Evolutionary conservation across 2,329 filamentous ascomycete species (phyloP).

Genomic region (Pseudocercospora vitis): DNA sequence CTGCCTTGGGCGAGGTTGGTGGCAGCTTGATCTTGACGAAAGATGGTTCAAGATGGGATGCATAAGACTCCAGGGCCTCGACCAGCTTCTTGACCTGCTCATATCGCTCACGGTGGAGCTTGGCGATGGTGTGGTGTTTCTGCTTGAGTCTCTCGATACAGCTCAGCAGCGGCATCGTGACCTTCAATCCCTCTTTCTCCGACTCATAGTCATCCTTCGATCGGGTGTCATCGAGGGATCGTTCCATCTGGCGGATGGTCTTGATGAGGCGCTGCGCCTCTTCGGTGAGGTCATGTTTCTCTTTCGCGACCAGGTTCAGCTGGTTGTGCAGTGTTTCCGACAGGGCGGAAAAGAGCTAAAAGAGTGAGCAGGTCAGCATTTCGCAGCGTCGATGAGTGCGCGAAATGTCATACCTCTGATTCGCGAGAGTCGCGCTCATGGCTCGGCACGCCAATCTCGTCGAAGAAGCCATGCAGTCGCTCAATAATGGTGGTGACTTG

Average conservation of each 20-base stretch:
- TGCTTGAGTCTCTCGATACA: constrained; percentile 82
- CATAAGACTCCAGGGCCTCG: constrained; percentile 91
- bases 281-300: constrained; percentile 88
- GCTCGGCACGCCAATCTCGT: constrained; percentile 92
- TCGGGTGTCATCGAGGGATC: constrained; percentile 76
- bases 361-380: constrained; percentile 7
- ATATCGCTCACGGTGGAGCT: constrained; percentile 84
- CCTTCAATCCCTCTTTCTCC: constrained; percentile 67
- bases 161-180: constrained; percentile 78
- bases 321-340: constrained; percentile 92
- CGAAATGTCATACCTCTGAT: constrained; percentile 67
- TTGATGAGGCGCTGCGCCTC: constrained; percentile 84
- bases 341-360: constrained; percentile 82
- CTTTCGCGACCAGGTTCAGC: constrained; percentile 77
- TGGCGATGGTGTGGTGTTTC: constrained; percentile 77
- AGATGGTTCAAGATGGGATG: constrained; percentile 85
- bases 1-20: constrained; percentile 73
- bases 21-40: constrained; percentile 86
- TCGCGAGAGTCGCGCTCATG: constrained; percentile 91
- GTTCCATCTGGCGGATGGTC: constrained; percentile 89
- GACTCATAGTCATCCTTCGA: constrained; percentile 62
- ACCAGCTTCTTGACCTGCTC: constrained; percentile 96
- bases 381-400: neutral
- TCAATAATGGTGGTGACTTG: constrained; percentile 93
- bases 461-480: constrained; percentile 91